Percentiles rank a stretch among this genome's conserved stretches.
Evolutionary conservation across 148 eudicot genomes (phyloP).

Genomic region (Dysphania ambrosioides): DNA sequence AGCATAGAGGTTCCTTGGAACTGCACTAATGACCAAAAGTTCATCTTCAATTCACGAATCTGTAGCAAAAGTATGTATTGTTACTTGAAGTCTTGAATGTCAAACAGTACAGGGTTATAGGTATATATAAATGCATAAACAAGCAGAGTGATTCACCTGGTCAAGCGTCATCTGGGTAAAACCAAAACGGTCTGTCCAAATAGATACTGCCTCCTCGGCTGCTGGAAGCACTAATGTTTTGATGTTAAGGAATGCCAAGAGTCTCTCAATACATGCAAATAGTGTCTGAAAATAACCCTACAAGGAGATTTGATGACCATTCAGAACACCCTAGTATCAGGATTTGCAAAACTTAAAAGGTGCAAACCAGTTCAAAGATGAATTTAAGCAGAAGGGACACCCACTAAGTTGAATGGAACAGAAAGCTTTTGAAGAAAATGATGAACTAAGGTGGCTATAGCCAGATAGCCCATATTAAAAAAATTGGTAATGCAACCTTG

Average conservation of each 20-base stretch:
- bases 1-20: constrained; percentile 85
- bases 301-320: not conserved
- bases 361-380: not conserved
- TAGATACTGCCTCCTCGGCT: constrained; percentile 80
- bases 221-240: constrained; percentile 83
- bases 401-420: not conserved
- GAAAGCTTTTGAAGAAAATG: not conserved
- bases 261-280: constrained; percentile 64
- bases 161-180: constrained; percentile 57
- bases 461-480: not conserved
- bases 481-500: not conserved
- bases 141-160: constrained; percentile 45
- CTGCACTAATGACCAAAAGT: constrained; percentile 57
- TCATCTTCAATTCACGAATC: constrained; percentile 49
- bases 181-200: constrained; percentile 84
- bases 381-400: not conserved
- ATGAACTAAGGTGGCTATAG: not conserved
- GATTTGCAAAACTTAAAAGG: not conserved
- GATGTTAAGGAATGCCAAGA: constrained; percentile 50
- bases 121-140: not conserved
- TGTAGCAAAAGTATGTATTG: constrained; percentile 29
- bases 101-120: no score
- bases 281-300: constrained; percentile 88
- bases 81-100: no score
- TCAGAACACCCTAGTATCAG: not conserved